These are phyloP conservation scores for Solanum okadae DNA, from an alignment of 257 asterid genomes.

Conservation along the genomic window DNA sequence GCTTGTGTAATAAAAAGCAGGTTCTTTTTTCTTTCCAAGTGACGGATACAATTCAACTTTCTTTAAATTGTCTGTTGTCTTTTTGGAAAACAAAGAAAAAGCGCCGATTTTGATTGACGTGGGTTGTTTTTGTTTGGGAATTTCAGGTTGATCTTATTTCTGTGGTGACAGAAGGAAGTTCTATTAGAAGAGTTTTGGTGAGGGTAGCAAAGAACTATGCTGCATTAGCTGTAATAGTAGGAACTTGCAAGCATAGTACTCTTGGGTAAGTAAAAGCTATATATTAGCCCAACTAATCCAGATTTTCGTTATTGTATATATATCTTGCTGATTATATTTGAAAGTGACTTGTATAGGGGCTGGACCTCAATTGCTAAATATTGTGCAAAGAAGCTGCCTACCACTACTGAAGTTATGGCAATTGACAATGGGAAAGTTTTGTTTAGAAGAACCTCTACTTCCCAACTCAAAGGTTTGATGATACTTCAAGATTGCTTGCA, in stretches of 20 bases:
- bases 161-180: slow-evolving; percentile 55
- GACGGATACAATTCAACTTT: background rate
- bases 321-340: background rate
- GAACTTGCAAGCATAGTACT: slow-evolving; percentile 47
- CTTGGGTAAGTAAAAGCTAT: slow-evolving; percentile 43
- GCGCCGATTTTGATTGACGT: background rate
- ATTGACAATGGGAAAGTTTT: slow-evolving; percentile 64
- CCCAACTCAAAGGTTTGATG: slow-evolving; percentile 33
- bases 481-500: background rate
- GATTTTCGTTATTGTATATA: background rate
- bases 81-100: background rate
- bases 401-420: slow-evolving; percentile 63
- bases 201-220: slow-evolving; percentile 55
- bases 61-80: background rate
- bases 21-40: slow-evolving; percentile 10
- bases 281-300: background rate
- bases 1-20: slow-evolving; percentile 61
- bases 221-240: slow-evolving; percentile 66
- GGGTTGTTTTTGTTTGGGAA: background rate
- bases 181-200: slow-evolving; percentile 58
- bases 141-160: slow-evolving; percentile 58
- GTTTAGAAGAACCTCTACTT: slow-evolving; percentile 40
- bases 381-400: slow-evolving; percentile 62
- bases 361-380: slow-evolving; percentile 78
- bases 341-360: slow-evolving; percentile 31